phyloP scores from a whole-genome alignment of 495 filamentous ascomycete species.

The Cudoniella acicularis region DNA sequence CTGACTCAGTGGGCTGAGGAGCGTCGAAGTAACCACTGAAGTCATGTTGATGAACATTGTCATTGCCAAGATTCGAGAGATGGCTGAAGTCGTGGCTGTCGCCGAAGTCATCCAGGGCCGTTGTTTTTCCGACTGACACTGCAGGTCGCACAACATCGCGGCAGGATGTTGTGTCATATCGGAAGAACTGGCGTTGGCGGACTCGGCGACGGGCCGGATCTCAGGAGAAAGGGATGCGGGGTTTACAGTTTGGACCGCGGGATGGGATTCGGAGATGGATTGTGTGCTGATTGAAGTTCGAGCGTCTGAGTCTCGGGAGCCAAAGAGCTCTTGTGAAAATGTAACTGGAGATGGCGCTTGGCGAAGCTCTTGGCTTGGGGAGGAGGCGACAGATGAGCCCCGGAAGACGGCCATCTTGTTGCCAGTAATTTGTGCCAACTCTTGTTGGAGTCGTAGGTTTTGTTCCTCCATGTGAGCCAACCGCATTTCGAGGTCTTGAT shows the following conservation, averaged over 20 bases:
- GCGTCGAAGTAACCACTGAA: constrained; percentile 65
- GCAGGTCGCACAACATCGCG: constrained; percentile 99
- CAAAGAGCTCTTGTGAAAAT: constrained; percentile 48
- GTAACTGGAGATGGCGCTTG: constrained; percentile 38
- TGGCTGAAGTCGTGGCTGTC: constrained; percentile 35
- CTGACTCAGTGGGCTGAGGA: constrained; percentile 65
- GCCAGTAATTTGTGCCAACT: constrained; percentile 61
- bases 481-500: constrained; percentile 64
- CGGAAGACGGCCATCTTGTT: constrained; percentile 33
- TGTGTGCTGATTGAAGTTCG: constrained; percentile 28
- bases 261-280: constrained; percentile 29
- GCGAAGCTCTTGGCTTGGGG: constrained; percentile 35
- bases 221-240: constrained; percentile 51
- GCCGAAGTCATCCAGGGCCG: constrained; percentile 55
- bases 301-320: constrained; percentile 35
- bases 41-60: constrained; percentile 63
- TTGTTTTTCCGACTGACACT: constrained; percentile 82
- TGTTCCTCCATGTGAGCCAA: constrained; percentile 61
- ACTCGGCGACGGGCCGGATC: constrained; percentile 42
- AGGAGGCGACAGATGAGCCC: constrained; percentile 20
- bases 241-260: constrained; percentile 40
- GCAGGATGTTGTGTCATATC: constrained; percentile 99
- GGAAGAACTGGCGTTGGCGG: constrained; percentile 59
- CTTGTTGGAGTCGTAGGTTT: constrained; percentile 60
- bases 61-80: constrained; percentile 47